Base-by-base conservation (phyloP, 768 basidiomycete species). In the Neoboletus subvelutipes region DNA sequence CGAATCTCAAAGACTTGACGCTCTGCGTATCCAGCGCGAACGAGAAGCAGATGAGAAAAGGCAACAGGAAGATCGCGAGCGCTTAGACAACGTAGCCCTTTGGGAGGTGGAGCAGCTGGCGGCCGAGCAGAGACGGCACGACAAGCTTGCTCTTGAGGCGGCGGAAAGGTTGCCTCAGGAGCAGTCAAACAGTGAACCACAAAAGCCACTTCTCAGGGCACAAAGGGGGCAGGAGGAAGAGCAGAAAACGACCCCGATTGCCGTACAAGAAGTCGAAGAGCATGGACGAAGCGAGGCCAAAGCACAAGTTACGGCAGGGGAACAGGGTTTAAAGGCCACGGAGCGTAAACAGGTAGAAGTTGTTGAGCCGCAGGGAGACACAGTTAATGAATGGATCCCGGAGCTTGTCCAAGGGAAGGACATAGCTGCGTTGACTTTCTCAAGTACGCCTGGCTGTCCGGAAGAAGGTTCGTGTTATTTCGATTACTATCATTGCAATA, bases 1-100 rank as follows among this genome's bases (percentile, higher is more conserved):
- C 26, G 76, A 78, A 31, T 76, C 79, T 3, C 72, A 76, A 52
- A 72, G 69, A n/a, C 66, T 67, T 2, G 84, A 83, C 53, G 69
- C 68, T 4, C 60, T 72, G 47, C 75, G 79, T 41, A 31, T 62
- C 8, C 65, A 58, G 26, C 66, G 59, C 45, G 67, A 70, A 59
- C 67, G 45, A 45, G 72, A 71, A 54, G 62, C 57, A 22, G 65
- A 67, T 20, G 67, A 64, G 55, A 65, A 54, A 53, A 60, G 29
- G 48, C 62, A 40, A 39, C 58, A 45, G 26, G 57, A 60, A 47
- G 65, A 62, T 57, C 55, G 48, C 6, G 58, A 67, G 36, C 52
- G 37, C 24, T 65, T 80, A 45, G 71, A 74, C 7, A 59, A 76
- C 24, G 74, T 76, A 46, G 70, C 76, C 55, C 71, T 69, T 42